These are phyloP conservation scores for Parascedosporium putredinis DNA, from an alignment of 2,329 filamentous ascomycete genomes.

Conservation along the genomic window DNA sequence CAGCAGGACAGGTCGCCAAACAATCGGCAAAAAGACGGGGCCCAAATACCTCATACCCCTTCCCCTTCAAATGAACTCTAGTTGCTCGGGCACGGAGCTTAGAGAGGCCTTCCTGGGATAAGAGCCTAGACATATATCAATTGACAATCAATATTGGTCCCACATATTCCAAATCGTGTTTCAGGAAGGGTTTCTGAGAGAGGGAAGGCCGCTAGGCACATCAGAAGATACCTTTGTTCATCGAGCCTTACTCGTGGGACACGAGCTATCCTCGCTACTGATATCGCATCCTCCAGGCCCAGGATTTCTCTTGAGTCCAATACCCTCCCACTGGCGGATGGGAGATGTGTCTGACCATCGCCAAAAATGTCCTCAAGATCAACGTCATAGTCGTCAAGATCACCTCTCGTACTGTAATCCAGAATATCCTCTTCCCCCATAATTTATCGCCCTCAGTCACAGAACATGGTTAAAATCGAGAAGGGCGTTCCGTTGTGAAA, in stretches of 20 bases:
- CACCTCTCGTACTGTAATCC: too few species aligned
- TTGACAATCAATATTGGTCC: too few species aligned
- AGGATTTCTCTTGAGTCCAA: conserved; percentile 40
- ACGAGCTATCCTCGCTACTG: conserved; percentile 64
- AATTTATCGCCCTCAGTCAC: too few species aligned
- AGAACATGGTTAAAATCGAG: too few species aligned
- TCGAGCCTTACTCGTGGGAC: conserved; percentile 76
- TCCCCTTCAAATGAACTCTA: conserved; percentile 74
- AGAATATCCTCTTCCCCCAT: too few species aligned
- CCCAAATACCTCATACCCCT: conserved; percentile 74
- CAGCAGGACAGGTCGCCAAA: too few species aligned
- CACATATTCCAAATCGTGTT: too few species aligned
- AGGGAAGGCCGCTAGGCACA: neutral
- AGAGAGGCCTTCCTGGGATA: conserved; percentile 75
- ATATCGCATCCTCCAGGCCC: conserved; percentile 79
- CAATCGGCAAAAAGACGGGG: too few species aligned
- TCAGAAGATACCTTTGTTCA: conserved; percentile 50
- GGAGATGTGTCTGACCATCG: conserved; percentile 22
- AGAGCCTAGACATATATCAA: conserved; percentile 45
- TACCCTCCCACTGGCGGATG: conserved; percentile 20
- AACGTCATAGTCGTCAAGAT: conserved; percentile 67
- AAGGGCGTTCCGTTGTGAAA: too few species aligned
- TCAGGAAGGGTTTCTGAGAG: too few species aligned
- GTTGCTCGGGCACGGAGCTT: conserved; percentile 64
- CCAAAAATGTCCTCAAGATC: conserved; percentile 24